Conservation (phyloP, 139 green algal genomes). For the Coccomyxa sp. region DNA sequence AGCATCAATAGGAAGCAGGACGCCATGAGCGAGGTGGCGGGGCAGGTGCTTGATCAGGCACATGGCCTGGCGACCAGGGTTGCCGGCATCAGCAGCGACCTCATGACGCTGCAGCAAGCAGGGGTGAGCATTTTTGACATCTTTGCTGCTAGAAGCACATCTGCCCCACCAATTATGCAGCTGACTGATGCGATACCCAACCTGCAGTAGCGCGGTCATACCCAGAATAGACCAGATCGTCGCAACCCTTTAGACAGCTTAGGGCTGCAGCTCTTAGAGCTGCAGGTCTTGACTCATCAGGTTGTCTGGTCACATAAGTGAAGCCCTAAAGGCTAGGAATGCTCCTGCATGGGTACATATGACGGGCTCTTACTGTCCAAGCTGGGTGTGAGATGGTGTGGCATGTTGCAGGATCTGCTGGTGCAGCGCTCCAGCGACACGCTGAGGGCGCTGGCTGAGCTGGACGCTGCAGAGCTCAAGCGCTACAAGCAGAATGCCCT, state of each 20-base stretch:
- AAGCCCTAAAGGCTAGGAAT: too few species aligned
- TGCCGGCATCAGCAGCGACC: not conserved
- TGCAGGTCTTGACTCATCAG: too few species aligned
- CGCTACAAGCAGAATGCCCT: not conserved
- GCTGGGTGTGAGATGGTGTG: not conserved
- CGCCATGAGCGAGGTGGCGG: not conserved
- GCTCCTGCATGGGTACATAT: too few species aligned
- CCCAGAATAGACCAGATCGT: too few species aligned
- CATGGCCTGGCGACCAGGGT: not conserved
- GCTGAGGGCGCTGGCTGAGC: not conserved
- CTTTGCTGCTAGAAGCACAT: too few species aligned
- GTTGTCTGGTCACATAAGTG: too few species aligned
- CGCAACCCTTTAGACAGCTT: too few species aligned
- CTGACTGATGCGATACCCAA: too few species aligned
- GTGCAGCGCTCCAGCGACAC: not conserved
- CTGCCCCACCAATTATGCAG: too few species aligned
- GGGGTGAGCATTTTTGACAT: not conserved
- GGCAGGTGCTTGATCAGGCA: not conserved
- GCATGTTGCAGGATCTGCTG: not conserved
- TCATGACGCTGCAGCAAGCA: not conserved
- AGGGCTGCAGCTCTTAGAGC: too few species aligned
- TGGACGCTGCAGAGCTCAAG: not conserved
- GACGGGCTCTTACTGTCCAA: not conserved
- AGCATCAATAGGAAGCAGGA: not conserved
- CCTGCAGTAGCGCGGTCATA: too few species aligned